Evolutionary conservation across 345 rosid species (phyloP).

Genomic region (Acer negundo): DNA sequence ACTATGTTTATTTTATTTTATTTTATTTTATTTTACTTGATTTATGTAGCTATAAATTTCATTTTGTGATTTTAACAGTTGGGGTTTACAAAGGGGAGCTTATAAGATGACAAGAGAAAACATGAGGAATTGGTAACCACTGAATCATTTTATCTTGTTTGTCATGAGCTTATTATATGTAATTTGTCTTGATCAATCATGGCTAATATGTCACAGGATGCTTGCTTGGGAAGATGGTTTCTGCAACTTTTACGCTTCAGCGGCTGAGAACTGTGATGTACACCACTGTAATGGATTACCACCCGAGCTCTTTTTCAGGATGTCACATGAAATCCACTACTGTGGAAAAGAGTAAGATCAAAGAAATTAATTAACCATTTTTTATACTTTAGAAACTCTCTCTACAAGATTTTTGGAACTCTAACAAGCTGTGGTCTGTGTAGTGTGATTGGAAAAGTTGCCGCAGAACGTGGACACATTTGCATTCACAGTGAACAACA

Average conservation of each 20-base stretch:
- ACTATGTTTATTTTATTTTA: background rate
- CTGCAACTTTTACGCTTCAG: slow-evolving; percentile 13
- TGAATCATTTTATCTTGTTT: background rate
- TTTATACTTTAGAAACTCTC: background rate
- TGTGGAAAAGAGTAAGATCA: slow-evolving; percentile 9
- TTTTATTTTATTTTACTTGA: background rate
- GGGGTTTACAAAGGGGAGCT: slow-evolving; percentile 11
- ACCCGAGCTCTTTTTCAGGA: slow-evolving; percentile 17
- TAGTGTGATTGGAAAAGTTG: slow-evolving; percentile 19
- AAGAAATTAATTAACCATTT: background rate
- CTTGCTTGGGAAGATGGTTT: slow-evolving; percentile 24
- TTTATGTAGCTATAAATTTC: background rate
- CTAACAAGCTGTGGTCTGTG: background rate
- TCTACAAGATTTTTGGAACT: background rate
- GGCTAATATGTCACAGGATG: slow-evolving; percentile 2
- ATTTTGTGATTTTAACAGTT: background rate
- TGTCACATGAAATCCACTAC: slow-evolving; percentile 21
- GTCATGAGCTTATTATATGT: background rate
- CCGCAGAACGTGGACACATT: slow-evolving; percentile 6
- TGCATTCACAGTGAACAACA: slow-evolving; percentile 8
- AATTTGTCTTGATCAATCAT: background rate
- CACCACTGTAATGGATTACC: background rate
- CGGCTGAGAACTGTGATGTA: background rate
- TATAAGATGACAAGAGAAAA: background rate
- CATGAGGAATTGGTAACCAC: slow-evolving; percentile 6